Evolutionary conservation across 345 rosid genomes (phyloP), one percentile per base, ranked within the genome.

Genomic region (Arabis hirsuta): DNA sequence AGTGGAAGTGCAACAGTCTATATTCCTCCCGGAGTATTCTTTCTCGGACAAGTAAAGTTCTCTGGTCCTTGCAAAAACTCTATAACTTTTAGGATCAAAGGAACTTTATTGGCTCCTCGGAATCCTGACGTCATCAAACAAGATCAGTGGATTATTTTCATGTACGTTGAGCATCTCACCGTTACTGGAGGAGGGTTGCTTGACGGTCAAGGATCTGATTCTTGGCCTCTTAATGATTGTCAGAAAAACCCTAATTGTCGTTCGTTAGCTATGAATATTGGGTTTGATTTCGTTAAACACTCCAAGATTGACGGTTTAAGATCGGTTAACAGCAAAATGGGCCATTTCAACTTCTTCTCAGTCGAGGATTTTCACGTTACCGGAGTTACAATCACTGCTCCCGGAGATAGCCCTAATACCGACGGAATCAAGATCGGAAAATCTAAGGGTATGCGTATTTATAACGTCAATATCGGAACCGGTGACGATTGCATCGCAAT

Each of bases 401-500:
- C 81, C 0, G 66, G 44, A 39, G 67, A 78, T 19, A 78, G 81
- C 45, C 81, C 81, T 31, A 78, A 78, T 16, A 78, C 81, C 9
- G 81, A 78, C 12, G 81, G 81, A 13, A 73, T 78, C 61, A 78
- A 78, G 55, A 78, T 78, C 52, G 81, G 81, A 12, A 58, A 6
- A 27, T 78, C 78, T 11, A 72, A 20, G n/a, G 1, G 55, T 55
- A 36, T 77, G 41, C 24, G 55, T 36, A 72, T 77, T 7, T 4
- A 0, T 26, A 16, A 66, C 29, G 66, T 72, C 43, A 54, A 12
- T 14, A 72, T 77, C 22, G 73, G 32, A 42, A 77, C 81, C 2
- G 81, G 81, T 67, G 81, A 77, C 16, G 81, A 77, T 46, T 77
- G 81, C 11, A 67, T 77, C 27, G 81, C 81, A 4, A 60, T 77